These are phyloP conservation scores for Modicella reniformis DNA, from an alignment of 371 early-diverging fungal species.

Conservation along the genomic window DNA sequence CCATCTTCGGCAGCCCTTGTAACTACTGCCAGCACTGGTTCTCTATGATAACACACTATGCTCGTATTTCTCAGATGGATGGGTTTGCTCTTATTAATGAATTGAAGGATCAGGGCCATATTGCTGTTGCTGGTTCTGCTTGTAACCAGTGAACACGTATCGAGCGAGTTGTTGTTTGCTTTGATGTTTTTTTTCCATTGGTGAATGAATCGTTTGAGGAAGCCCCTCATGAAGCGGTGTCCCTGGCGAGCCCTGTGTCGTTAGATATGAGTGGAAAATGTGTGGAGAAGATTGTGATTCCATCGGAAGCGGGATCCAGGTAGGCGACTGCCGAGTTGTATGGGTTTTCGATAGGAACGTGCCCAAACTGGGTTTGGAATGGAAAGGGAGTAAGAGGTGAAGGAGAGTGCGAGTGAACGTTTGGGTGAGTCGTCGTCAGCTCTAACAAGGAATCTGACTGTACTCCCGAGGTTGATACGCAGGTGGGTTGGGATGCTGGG, in stretches of 20 bases:
- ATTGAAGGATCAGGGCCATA: neutral
- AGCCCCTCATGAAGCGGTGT: neutral
- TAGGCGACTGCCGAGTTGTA: neutral
- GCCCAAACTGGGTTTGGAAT: neutral
- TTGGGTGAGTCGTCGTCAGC: neutral
- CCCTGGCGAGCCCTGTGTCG: neutral
- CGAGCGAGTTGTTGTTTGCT: conserved; percentile 9
- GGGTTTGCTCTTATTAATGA: neutral
- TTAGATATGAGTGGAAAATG: neutral
- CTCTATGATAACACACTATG: conserved; percentile 28
- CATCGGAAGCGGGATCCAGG: neutral
- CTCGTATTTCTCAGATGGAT: conserved; percentile 28
- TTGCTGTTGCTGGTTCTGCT: conserved; percentile 8
- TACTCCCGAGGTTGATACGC: too few relatives aligned
- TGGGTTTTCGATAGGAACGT: neutral
- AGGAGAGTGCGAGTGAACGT: neutral
- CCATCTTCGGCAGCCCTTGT: conserved; percentile 14
- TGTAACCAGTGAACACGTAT: too few relatives aligned
- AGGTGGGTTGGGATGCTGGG: too few relatives aligned
- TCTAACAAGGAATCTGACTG: neutral
- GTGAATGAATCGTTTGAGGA: neutral
- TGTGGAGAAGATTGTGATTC: neutral
- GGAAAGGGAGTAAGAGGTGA: neutral
- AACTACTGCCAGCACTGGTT: conserved; percentile 29
- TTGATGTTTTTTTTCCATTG: neutral